Evolutionary conservation across 2,329 filamentous ascomycete genomes (phyloP).

Genomic region (Pseudogymnoascus sp.): DNA sequence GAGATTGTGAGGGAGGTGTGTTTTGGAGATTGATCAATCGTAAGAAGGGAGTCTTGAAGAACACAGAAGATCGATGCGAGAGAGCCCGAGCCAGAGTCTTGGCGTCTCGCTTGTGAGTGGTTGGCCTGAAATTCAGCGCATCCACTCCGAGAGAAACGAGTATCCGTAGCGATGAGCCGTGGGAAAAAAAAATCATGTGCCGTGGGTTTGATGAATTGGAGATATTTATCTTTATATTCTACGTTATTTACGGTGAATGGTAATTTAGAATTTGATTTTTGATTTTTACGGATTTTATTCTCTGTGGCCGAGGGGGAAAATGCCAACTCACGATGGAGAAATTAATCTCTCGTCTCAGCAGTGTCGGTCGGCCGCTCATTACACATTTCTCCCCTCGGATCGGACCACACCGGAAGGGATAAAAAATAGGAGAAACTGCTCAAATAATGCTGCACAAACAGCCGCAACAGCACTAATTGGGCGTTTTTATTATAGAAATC

Average conservation of each 20-base stretch:
- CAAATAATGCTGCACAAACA: not conserved
- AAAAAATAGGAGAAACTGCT: not conserved
- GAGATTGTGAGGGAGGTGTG: constrained; percentile 42
- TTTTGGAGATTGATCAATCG: constrained; percentile 21
- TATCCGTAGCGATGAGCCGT: constrained; percentile 3
- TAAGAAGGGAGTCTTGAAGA: constrained; percentile 11
- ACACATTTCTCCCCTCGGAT: constrained; percentile 6
- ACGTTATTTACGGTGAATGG: not conserved
- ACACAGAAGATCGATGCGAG: constrained; percentile 10
- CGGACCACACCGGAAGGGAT: constrained; percentile 9
- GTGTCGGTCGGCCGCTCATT: not conserved
- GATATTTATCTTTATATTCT: not conserved
- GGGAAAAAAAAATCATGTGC: constrained; percentile 6
- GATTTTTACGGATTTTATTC: constrained; percentile 5
- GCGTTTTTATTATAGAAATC: not conserved
- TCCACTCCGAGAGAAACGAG: constrained; percentile 6
- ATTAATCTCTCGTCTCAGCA: not conserved
- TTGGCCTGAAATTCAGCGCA: constrained; percentile 9
- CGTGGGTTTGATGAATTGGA: not conserved
- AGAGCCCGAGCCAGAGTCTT: constrained; percentile 11
- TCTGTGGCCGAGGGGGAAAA: not conserved
- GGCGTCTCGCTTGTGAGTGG: constrained; percentile 11
- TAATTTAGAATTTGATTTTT: not conserved
- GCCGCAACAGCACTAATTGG: not conserved
- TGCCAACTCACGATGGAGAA: not conserved